Evolutionary conservation across 2,329 filamentous ascomycete species (phyloP).

Genomic region (Colletotrichum kahawae): DNA sequence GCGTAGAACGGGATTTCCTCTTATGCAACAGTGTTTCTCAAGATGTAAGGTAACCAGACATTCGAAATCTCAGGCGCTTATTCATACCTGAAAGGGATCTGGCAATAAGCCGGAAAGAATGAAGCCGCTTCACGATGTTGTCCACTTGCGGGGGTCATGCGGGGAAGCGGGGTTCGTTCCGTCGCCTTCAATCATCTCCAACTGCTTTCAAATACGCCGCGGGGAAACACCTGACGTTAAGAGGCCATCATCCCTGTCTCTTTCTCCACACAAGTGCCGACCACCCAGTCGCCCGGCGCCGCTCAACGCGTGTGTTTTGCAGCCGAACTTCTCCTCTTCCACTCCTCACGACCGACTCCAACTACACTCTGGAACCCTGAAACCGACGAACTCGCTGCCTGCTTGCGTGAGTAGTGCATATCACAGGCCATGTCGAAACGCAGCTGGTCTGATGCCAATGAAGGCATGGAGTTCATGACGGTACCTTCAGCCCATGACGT

Average conservation of each 20-base stretch:
- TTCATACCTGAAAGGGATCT: not conserved
- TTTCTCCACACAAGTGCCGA: slow-evolving; percentile 11
- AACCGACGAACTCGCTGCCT: not conserved
- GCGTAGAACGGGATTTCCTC: not conserved
- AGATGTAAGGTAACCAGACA: not conserved
- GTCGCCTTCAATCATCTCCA: slow-evolving; percentile 1
- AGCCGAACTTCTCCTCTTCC: slow-evolving; percentile 15
- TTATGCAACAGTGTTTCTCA: not conserved
- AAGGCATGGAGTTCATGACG: slow-evolving; percentile 11
- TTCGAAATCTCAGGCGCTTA: not conserved
- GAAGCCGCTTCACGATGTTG: not conserved
- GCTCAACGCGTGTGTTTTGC: not conserved
- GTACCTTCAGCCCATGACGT: not conserved
- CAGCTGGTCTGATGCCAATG: slow-evolving; percentile 21
- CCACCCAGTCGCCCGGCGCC: not conserved
- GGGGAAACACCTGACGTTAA: not conserved
- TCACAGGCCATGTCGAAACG: slow-evolving; percentile 17
- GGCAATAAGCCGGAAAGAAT: not conserved
- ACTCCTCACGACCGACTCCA: not conserved
- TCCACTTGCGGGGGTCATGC: not conserved
- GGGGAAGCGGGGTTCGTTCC: not conserved
- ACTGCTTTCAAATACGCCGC: not conserved
- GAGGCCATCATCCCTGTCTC: not conserved
- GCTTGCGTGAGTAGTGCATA: not conserved
- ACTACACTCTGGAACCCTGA: not conserved